phyloP scores from a whole-genome alignment of 2,329 filamentous ascomycete species.

The Arthrobotrys sphaeroides region DNA sequence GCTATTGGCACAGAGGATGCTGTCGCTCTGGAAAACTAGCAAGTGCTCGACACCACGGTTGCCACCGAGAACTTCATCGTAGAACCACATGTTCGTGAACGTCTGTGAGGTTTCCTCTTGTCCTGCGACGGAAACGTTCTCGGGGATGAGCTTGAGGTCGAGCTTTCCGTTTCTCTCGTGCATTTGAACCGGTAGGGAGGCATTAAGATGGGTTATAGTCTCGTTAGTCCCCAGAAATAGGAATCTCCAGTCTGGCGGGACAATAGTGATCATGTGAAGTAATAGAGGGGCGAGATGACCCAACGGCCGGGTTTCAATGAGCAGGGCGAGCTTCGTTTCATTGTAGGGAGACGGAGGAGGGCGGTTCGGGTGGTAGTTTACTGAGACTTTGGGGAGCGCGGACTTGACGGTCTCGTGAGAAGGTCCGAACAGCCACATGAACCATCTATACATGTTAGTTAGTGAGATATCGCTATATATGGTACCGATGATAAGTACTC shows the following conservation, averaged over 20 bases:
- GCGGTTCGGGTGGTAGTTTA: constrained; percentile 47
- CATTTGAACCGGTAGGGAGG: constrained; percentile 53
- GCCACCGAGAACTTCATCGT: constrained; percentile 57
- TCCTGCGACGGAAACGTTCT: constrained; percentile 65
- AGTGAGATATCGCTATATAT: neutral
- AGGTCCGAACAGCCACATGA: constrained; percentile 46
- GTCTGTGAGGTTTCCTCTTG: constrained; percentile 68
- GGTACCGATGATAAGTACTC: neutral
- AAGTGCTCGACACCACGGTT: constrained; percentile 57
- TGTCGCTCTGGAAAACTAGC: constrained; percentile 69
- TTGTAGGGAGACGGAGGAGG: constrained; percentile 63
- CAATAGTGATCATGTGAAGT: constrained; percentile 69
- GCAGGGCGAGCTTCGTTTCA: constrained; percentile 67
- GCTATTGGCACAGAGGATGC: constrained; percentile 68
- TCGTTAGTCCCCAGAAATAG: constrained; percentile 57
- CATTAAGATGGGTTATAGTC: constrained; percentile 27
- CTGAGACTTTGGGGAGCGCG: constrained; percentile 38
- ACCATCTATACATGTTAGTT: constrained; percentile 26
- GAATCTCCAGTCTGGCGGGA: constrained; percentile 70
- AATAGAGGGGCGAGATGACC: constrained; percentile 67
- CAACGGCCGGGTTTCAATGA: constrained; percentile 67
- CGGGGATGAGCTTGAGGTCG: constrained; percentile 66
- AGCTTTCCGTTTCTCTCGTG: constrained; percentile 56
- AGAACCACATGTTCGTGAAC: constrained; percentile 67
- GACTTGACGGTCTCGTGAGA: constrained; percentile 40